Percentiles rank a stretch among this genome's conserved stretches.
phyloP scores from a whole-genome alignment of 2,329 filamentous ascomycete species.

The Talaromyces sp. region DNA sequence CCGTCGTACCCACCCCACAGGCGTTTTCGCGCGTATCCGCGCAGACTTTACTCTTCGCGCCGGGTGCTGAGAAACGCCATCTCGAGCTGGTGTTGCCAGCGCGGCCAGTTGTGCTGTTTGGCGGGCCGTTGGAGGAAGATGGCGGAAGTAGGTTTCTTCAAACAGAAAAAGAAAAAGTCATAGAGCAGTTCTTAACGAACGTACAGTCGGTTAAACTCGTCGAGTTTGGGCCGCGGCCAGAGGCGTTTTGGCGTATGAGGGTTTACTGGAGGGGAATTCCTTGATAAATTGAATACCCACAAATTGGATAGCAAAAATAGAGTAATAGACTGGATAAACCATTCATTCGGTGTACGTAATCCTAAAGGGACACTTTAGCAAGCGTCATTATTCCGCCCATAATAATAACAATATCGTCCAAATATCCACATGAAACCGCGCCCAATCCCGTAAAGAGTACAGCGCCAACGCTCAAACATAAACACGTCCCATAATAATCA shows the following conservation, averaged over 20 bases:
- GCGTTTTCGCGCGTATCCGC: conserved; percentile 49
- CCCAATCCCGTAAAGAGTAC: neutral
- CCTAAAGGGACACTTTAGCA: neutral
- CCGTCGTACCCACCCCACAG: conserved; percentile 42
- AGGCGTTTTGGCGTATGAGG: conserved; percentile 10
- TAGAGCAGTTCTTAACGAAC: neutral
- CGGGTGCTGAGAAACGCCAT: conserved; percentile 52
- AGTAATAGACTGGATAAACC: neutral
- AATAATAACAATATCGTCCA: conserved; percentile 1
- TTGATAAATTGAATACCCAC: neutral
- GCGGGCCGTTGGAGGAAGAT: conserved; percentile 39
- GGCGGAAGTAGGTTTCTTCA: neutral
- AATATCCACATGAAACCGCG: neutral
- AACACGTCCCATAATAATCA: neutral
- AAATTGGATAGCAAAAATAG: neutral
- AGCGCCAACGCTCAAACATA: conserved; percentile 3
- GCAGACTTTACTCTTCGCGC: conserved; percentile 54
- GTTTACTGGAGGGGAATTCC: conserved; percentile 6
- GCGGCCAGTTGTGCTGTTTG: conserved; percentile 53
- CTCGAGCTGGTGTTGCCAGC: conserved; percentile 46
- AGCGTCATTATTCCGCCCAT: neutral
- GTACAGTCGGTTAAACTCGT: conserved; percentile 1
- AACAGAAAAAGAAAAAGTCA: neutral
- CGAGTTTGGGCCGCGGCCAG: conserved; percentile 5
- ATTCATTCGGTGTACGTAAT: neutral